These are phyloP conservation scores for Aspergillus sp. DNA, from an alignment of 2,329 filamentous ascomycete genomes.

Conservation along the genomic window DNA sequence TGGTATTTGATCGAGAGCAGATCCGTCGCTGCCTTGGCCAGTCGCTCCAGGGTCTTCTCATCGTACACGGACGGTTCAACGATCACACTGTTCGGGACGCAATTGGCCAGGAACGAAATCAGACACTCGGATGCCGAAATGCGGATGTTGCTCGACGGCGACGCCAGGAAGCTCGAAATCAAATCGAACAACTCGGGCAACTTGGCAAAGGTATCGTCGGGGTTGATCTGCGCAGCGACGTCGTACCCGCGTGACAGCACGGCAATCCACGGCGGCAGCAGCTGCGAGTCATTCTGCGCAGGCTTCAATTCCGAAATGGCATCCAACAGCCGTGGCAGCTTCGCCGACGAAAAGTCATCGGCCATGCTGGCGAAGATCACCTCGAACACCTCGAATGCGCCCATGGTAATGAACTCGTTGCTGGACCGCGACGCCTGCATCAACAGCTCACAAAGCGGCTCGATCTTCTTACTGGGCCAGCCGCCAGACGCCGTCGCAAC, in stretches of 20 bases:
- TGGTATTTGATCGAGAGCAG: conserved; percentile 87
- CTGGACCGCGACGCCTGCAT: conserved; percentile 80
- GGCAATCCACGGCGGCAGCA: conserved; percentile 93
- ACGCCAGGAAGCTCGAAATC: conserved; percentile 73
- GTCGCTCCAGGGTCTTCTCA: conserved; percentile 76
- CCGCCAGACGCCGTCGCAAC: conserved; percentile 79
- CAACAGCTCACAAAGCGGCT: conserved; percentile 79
- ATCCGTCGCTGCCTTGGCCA: conserved; percentile 61
- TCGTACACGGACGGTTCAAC: conserved; percentile 86
- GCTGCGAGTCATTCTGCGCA: conserved; percentile 84
- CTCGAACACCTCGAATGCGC: conserved; percentile 94
- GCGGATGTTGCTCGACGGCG: conserved; percentile 83
- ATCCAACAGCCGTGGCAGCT: conserved; percentile 79
- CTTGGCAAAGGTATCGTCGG: conserved; percentile 86
- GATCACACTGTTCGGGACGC: conserved; percentile 73
- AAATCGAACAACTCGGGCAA: conserved; percentile 75
- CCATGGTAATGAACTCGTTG: conserved; percentile 94
- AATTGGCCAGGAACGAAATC: conserved; percentile 85
- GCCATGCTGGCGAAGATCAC: conserved; percentile 90
- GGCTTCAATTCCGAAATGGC: conserved; percentile 88
- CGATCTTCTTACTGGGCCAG: conserved; percentile 95
- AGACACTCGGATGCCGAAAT: conserved; percentile 91
- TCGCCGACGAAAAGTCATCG: conserved; percentile 77
- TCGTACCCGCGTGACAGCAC: conserved; percentile 92
- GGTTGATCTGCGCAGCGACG: conserved; percentile 78